Conservation (phyloP, 805 yeast species). For the Candida suzukii region DNA sequence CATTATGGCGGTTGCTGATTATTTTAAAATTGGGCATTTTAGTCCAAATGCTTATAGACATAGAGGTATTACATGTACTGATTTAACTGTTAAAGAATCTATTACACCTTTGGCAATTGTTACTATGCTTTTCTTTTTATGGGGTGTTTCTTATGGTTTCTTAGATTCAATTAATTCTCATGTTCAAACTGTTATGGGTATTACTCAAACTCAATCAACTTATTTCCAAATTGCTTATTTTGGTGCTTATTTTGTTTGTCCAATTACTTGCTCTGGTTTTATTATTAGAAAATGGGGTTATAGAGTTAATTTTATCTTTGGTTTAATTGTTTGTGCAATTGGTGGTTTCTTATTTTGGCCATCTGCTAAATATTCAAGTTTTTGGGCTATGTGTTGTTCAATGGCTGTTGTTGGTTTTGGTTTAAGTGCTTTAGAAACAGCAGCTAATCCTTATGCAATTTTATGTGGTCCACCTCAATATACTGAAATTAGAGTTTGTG, state of each 20-base stretch:
- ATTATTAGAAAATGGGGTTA: slow-evolving; percentile 6
- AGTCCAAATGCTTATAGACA: slow-evolving; percentile 7
- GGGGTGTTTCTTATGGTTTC: slow-evolving; percentile 10
- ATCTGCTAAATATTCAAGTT: slow-evolving; percentile 7
- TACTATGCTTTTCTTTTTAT: slow-evolving; percentile 7
- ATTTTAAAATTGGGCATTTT: slow-evolving; percentile 5
- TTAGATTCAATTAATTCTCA: slow-evolving; percentile 8
- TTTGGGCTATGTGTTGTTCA: slow-evolving; percentile 9
- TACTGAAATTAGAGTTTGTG: slow-evolving; percentile 6
- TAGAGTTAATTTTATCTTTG: slow-evolving; percentile 6
- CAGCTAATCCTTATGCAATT: slow-evolving; percentile 8
- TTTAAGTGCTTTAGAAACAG: slow-evolving; percentile 8
- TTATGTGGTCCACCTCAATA: slow-evolving; percentile 8
- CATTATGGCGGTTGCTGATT: background rate
- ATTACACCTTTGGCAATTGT: slow-evolving; percentile 6
- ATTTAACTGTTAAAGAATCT: slow-evolving; percentile 5
- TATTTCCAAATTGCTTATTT: slow-evolving; percentile 9
- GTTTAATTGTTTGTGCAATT: slow-evolving; percentile 5
- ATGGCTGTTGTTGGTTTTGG: slow-evolving; percentile 10
- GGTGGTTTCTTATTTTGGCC: slow-evolving; percentile 10
- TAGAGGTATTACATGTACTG: slow-evolving; percentile 8
- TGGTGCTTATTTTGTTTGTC: slow-evolving; percentile 9
- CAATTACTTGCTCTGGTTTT: slow-evolving; percentile 5
- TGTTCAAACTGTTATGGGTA: slow-evolving; percentile 7
- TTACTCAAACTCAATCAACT: slow-evolving; percentile 5